These are phyloP conservation scores for Volvariella surrecta DNA, from an alignment of 1,284 basidiomycete species.

Conservation along the genomic window DNA sequence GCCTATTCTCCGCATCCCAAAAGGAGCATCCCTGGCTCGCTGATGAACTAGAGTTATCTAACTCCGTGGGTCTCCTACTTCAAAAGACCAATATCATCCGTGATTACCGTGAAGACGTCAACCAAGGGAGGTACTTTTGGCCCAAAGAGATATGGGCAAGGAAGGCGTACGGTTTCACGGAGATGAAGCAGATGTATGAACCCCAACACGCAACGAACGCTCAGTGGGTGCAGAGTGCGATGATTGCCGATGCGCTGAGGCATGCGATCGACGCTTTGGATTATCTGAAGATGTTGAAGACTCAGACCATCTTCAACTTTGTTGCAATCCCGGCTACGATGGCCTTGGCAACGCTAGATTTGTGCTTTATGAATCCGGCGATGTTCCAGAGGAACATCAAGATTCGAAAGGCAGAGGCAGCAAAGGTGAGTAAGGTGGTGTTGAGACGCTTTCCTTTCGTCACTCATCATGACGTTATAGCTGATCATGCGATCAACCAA, in stretches of 20 bases:
- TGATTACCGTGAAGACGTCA: constrained; percentile 90
- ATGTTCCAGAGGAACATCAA: constrained; percentile 92
- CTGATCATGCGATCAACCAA: constrained; percentile 90
- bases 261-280: constrained; percentile 86
- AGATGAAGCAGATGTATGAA: constrained; percentile 55
- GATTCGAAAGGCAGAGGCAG: constrained; percentile 90
- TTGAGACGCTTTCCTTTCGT: constrained; percentile 1
- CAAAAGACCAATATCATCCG: constrained; percentile 99
- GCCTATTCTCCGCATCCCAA: constrained; percentile 82
- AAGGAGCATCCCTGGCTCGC: constrained; percentile 79
- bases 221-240: constrained; percentile 76
- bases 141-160: constrained; percentile 85
- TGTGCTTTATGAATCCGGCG: constrained; percentile 91
- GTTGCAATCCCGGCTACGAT: constrained; percentile 93
- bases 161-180: constrained; percentile 55
- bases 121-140: constrained; percentile 90
- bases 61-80: constrained; percentile 94
- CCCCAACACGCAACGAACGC: constrained; percentile 54
- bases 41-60: constrained; percentile 80
- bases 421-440: constrained; percentile 43
- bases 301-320: constrained; percentile 95
- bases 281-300: constrained; percentile 82
- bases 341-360: constrained; percentile 90
- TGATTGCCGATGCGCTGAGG: constrained; percentile 85
- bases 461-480: constrained; percentile 28